Evolutionary conservation across 1,284 basidiomycete genomes (phyloP), one percentile per base, ranked within the genome.

Genomic region (Agroathelia rolfsii): DNA sequence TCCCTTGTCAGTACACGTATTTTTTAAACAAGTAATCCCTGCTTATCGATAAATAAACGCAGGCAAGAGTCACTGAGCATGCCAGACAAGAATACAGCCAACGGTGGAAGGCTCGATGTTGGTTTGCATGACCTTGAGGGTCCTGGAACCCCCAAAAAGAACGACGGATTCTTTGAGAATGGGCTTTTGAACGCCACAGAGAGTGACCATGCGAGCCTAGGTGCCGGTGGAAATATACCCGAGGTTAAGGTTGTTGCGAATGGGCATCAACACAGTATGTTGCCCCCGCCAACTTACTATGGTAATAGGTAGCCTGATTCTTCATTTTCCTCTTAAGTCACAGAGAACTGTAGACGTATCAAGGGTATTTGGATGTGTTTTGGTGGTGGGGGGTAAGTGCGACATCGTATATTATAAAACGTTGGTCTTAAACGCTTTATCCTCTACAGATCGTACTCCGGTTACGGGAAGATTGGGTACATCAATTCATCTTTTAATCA

Each of bases 331-430:
- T 20, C 28, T 29, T 4, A 37, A 84, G 81, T 85, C 11, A 87
- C 86, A 7, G 88, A 93, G 49, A 85, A 90, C 47, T 97, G 93
- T 48, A 66, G 78, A 42, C 72, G 92, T 6, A 68, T 90, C 5
- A 67, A 76, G 29, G 85, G 84, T 5, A 66, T 94, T 3, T 97
- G 94, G 93, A 65, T 85, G 45, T 97, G 93, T 59, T 98, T 98
- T 52, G 86, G 86, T 14, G 93, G 93, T 17, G 93, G 92, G 46
- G 79, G 84, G 61, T 79, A 46, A 49, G 72, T 59, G 6, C 20
- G 11, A 30, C 5, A 12, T 10, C 24, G 14, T 26, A 18, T n/a
- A 11, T 22, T 37, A 25, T 28, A 12, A 13, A 27, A 5, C 9
- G 21, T 11, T 37, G 12, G 35, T 7, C 32, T 15, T 29, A 18